A percentile compares a stretch with the other conserved stretches of the same genome.
Evolutionary conservation across 495 filamentous ascomycete species (phyloP).

Genomic region (Cercophora newfieldiana): DNA sequence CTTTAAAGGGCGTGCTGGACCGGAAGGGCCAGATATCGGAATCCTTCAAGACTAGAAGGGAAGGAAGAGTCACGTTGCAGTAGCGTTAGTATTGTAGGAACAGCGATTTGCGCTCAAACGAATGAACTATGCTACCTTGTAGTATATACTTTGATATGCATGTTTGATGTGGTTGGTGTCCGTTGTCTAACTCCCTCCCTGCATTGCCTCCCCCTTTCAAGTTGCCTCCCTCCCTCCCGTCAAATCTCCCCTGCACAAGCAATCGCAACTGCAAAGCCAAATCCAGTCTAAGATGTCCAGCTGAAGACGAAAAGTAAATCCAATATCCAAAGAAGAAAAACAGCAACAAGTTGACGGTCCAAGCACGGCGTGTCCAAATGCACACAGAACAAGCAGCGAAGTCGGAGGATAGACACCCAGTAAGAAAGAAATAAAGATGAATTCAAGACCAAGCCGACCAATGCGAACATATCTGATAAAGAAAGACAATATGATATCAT

Average conservation of each 20-base stretch:
- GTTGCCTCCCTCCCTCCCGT: neutral
- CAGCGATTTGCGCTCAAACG: neutral
- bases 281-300: neutral
- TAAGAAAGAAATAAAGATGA: neutral
- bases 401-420: neutral
- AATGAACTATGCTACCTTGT: neutral
- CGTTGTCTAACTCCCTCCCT: neutral
- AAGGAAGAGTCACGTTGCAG: too few species aligned
- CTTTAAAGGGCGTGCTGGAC: too few species aligned
- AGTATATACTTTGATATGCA: neutral
- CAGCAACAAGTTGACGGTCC: neutral
- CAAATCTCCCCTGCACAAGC: neutral
- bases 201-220: neutral
- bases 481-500: neutral
- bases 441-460: neutral
- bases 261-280: neutral
- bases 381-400: neutral
- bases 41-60: neutral
- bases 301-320: neutral
- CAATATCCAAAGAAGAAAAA: neutral
- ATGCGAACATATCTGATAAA: neutral
- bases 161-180: neutral
- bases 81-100: too few species aligned
- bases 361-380: neutral
- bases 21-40: too few species aligned